A percentile compares a stretch with the other conserved stretches of the same genome.
Conservation (phyloP, 139 green algal genomes). For the Tetradesmus lagerheimii region DNA sequence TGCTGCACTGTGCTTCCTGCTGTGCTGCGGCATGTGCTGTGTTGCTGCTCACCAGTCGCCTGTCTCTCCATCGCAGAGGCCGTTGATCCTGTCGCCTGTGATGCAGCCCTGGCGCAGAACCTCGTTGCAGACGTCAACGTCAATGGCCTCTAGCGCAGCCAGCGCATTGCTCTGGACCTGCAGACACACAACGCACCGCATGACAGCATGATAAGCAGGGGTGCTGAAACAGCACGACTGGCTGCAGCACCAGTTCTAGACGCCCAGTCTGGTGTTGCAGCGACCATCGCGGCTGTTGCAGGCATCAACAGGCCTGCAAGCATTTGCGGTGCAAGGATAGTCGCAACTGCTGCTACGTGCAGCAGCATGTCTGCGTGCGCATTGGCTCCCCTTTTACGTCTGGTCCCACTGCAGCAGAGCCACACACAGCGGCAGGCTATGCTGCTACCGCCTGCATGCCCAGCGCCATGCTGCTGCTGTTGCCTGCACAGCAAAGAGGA, state of each 20-base stretch:
- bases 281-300: too few relatives aligned
- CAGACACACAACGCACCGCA: slow-evolving; percentile 1
- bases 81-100: slow-evolving; percentile 93
- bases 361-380: background rate
- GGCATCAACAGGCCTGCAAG: background rate
- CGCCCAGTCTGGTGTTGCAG: too few relatives aligned
- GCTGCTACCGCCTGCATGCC: too few relatives aligned
- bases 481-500: background rate
- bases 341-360: background rate
- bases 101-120: slow-evolving; percentile 84
- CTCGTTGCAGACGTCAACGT: slow-evolving; percentile 72
- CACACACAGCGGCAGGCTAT: too few relatives aligned
- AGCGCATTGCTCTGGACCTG: slow-evolving; percentile 94
- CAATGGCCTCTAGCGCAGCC: slow-evolving; percentile 89
- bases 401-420: background rate
- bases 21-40: background rate
- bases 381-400: background rate
- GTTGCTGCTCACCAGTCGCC: slow-evolving; percentile 85
- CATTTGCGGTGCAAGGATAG: background rate
- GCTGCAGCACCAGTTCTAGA: background rate
- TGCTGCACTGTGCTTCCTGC: too few relatives aligned
- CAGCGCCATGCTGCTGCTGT: background rate
- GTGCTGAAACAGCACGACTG: background rate
- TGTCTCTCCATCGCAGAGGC: slow-evolving; percentile 89
- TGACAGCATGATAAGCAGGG: slow-evolving; percentile 1